These are phyloP conservation scores for Hymenochaete sp. DNA, from an alignment of 1,284 basidiomycete genomes.

Conservation along the genomic window DNA sequence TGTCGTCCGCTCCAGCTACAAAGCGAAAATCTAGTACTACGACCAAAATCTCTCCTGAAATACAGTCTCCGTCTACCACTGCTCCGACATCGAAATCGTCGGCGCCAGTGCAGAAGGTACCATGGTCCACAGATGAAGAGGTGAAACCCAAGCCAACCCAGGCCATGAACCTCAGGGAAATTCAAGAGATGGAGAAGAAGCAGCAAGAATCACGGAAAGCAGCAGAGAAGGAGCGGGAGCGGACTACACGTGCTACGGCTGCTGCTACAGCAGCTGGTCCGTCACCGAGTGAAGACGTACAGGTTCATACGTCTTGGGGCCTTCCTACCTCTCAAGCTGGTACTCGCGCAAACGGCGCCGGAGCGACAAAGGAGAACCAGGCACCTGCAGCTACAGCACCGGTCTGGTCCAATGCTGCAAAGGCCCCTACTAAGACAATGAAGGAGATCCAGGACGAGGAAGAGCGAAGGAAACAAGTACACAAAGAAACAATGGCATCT, in stretches of 20 bases:
- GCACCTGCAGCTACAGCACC: constrained; percentile 29
- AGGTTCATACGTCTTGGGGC: constrained; percentile 70
- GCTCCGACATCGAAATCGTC: constrained; percentile 16
- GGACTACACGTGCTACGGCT: constrained; percentile 31
- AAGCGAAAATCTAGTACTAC: constrained; percentile 15
- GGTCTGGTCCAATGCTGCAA: constrained; percentile 61
- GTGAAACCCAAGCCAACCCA: constrained; percentile 38
- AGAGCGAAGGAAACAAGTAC: constrained; percentile 63
- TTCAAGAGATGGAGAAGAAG: constrained; percentile 89
- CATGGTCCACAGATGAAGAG: constrained; percentile 62
- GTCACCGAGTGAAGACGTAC: constrained; percentile 41
- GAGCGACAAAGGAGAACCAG: constrained; percentile 28
- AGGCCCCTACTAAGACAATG: constrained; percentile 73
- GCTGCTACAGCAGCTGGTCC: constrained; percentile 26
- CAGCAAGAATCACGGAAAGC: constrained; percentile 66
- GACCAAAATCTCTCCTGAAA: constrained; percentile 15
- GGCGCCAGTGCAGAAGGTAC: constrained; percentile 31
- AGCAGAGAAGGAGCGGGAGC: constrained; percentile 54
- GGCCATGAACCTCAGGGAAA: constrained; percentile 80
- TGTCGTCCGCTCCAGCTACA: constrained; percentile 26
- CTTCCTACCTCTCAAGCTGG: constrained; percentile 66
- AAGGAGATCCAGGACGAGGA: constrained; percentile 99
- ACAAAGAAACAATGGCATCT: constrained; percentile 49
- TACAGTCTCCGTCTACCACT: constrained; percentile 20
- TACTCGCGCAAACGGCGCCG: constrained; percentile 29